Evolutionary conservation across 768 basidiomycete species (phyloP).

Genomic region (Chalciporus chontae): DNA sequence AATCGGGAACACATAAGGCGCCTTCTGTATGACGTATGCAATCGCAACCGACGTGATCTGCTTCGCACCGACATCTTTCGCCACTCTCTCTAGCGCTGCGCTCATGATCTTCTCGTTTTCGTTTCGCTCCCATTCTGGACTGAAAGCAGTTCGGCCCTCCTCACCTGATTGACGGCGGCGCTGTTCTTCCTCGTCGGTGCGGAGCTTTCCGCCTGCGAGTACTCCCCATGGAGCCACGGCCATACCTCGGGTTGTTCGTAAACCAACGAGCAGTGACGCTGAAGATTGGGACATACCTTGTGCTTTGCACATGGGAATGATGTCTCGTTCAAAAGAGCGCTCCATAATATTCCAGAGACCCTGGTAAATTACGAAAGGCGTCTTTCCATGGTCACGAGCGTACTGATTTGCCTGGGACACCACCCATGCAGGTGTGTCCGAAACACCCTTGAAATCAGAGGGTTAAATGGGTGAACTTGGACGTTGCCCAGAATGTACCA

Average conservation of each 20-base stretch:
- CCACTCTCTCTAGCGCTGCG: conserved; percentile 37
- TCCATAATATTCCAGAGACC: conserved; percentile 42
- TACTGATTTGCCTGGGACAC: conserved; percentile 49
- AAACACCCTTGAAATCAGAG: conserved; percentile 20
- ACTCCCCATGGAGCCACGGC: conserved; percentile 39
- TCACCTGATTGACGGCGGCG: conserved; percentile 29
- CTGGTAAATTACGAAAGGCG: conserved; percentile 55
- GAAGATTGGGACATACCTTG: conserved; percentile 29
- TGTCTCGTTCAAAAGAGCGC: conserved; percentile 51
- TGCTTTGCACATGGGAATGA: conserved; percentile 36
- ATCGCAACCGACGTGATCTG: conserved; percentile 38
- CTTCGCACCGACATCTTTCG: conserved; percentile 36
- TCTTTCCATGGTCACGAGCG: conserved; percentile 43
- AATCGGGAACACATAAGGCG: conserved; percentile 42
- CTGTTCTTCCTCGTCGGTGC: conserved; percentile 30
- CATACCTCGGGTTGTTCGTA: conserved; percentile 17
- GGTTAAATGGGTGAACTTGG: too few species aligned
- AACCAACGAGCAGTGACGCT: conserved; percentile 1
- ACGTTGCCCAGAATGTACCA: conserved; percentile 14
- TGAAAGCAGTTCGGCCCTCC: conserved; percentile 33
- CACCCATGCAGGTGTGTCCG: conserved; percentile 48
- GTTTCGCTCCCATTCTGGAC: conserved; percentile 34
- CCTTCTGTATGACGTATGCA: conserved; percentile 45
- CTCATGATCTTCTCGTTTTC: conserved; percentile 34
- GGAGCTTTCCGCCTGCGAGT: conserved; percentile 29